These are phyloP conservation scores for Orbilia brochopaga DNA, from an alignment of 2,329 filamentous ascomycete genomes.

Conservation along the genomic window DNA sequence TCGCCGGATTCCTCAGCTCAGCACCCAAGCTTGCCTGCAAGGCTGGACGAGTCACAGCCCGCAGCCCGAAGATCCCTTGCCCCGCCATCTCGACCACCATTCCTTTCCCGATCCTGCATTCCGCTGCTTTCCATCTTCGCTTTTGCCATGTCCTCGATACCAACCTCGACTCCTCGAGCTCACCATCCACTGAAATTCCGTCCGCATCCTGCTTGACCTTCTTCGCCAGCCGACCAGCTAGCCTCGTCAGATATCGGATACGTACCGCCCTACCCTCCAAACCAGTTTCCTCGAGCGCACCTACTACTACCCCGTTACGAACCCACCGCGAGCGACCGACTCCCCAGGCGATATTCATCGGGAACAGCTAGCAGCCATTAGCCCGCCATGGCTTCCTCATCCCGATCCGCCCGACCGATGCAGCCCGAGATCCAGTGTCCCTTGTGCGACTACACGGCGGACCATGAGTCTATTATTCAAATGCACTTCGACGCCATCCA, in stretches of 20 bases:
- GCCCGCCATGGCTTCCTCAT: conserved; percentile 40
- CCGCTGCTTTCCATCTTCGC: conserved; percentile 8
- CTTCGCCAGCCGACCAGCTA: conserved; percentile 1
- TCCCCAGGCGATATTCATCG: not conserved
- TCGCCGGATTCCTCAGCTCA: not conserved
- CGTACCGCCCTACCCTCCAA: not conserved
- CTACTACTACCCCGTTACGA: not conserved
- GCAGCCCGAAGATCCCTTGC: not conserved
- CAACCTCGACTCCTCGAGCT: not conserved
- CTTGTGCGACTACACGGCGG: conserved; percentile 30
- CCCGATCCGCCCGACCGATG: conserved; percentile 6
- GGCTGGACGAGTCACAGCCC: not conserved
- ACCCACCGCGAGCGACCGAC: not conserved
- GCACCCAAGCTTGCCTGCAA: not conserved
- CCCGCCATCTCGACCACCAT: conserved; percentile 11
- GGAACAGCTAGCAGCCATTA: conserved; percentile 4
- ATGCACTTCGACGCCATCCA: conserved; percentile 41
- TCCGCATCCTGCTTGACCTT: not conserved
- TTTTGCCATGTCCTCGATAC: conserved; percentile 41
- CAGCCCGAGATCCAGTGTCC: conserved; percentile 34
- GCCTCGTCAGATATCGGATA: not conserved
- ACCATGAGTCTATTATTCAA: conserved; percentile 35
- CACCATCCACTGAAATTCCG: conserved; percentile 4
- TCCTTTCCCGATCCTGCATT: conserved; percentile 11
- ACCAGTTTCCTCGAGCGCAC: not conserved